A percentile compares a stretch with the other conserved stretches of the same genome.
phyloP scores from a whole-genome alignment of 805 yeast species.

The Saturnispora diversa region DNA sequence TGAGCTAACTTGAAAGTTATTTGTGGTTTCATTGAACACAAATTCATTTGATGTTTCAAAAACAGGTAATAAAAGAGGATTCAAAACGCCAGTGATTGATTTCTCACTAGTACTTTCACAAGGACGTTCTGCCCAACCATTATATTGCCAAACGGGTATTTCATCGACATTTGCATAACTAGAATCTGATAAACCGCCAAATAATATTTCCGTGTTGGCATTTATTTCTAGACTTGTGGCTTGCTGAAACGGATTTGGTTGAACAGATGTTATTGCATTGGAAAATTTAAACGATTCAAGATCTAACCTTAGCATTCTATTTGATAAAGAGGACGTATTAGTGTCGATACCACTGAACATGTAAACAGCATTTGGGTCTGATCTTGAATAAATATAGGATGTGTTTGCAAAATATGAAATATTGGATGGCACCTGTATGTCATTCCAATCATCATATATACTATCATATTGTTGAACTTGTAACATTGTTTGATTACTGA shows the following conservation, averaged over 20 bases:
- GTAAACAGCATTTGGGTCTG: slow-evolving; percentile 35
- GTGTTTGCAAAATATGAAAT: slow-evolving; percentile 27
- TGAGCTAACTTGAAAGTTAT: slow-evolving; percentile 30
- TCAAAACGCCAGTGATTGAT: slow-evolving; percentile 44
- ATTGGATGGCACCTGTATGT: slow-evolving; percentile 13
- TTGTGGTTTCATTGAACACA: slow-evolving; percentile 20
- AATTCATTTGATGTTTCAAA: slow-evolving; percentile 29
- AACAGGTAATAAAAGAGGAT: slow-evolving; percentile 48
- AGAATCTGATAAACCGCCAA: slow-evolving; percentile 55
- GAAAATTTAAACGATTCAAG: slow-evolving; percentile 28
- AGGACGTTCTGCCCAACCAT: slow-evolving; percentile 56
- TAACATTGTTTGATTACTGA: background rate
- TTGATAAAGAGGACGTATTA: slow-evolving; percentile 25
- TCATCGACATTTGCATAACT: slow-evolving; percentile 74
- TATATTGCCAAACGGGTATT: slow-evolving; percentile 63
- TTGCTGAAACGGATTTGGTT: slow-evolving; percentile 50
- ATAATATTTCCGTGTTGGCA: slow-evolving; percentile 41
- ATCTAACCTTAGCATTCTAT: slow-evolving; percentile 39
- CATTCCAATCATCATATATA: slow-evolving; percentile 18
- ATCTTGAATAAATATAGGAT: slow-evolving; percentile 35
- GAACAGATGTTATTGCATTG: slow-evolving; percentile 40
- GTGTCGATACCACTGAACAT: slow-evolving; percentile 45
- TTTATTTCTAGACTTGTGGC: slow-evolving; percentile 38
- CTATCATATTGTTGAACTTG: slow-evolving; percentile 13
- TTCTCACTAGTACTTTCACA: slow-evolving; percentile 26